Percentiles rank a stretch among this genome's conserved stretches.
These are phyloP conservation scores for Byssothecium circinans DNA, from an alignment of 2,329 filamentous ascomycete species.

Conservation along the genomic window DNA sequence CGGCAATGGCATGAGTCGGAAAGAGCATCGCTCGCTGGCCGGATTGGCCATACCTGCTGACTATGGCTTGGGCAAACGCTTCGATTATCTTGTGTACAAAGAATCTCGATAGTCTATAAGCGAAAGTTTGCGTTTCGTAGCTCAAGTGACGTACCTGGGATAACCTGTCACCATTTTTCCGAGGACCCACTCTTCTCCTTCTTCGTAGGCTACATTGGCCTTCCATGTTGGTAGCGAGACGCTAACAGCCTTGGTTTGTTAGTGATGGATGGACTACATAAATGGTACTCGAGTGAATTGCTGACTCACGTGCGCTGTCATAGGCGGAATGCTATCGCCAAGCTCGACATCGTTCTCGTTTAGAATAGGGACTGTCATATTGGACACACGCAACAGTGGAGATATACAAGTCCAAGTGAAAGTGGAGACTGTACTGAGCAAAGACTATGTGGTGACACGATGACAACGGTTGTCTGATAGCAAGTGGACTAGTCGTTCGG, in stretches of 20 bases:
- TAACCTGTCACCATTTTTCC: constrained; percentile 87
- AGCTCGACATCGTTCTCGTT: constrained; percentile 41
- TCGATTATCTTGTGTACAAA: constrained; percentile 86
- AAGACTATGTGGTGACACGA: constrained; percentile 12
- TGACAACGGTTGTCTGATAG: constrained; percentile 16
- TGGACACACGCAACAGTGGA: constrained; percentile 8
- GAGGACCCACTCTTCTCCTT: constrained; percentile 85
- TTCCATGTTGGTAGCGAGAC: constrained; percentile 94
- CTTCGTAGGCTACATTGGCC: constrained; percentile 89
- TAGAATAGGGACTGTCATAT: constrained; percentile 28
- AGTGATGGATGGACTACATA: constrained; percentile 12
- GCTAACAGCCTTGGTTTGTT: constrained; percentile 74
- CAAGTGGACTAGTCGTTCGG: constrained; percentile 17
- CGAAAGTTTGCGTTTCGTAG: neutral
- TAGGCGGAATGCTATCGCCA: constrained; percentile 43
- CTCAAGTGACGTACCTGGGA: constrained; percentile 62
- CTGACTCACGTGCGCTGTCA: constrained; percentile 45
- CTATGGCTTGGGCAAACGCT: constrained; percentile 69
- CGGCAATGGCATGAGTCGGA: constrained; percentile 69
- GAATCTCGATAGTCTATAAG: constrained; percentile 62
- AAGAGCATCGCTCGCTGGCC: constrained; percentile 79
- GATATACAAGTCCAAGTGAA: constrained; percentile 1
- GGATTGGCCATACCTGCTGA: constrained; percentile 62
- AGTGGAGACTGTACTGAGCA: constrained; percentile 6
- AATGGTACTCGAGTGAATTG: constrained; percentile 6